phyloP scores from a whole-genome alignment of 116 monocot genomes.

The Posidonia oceanica region DNA sequence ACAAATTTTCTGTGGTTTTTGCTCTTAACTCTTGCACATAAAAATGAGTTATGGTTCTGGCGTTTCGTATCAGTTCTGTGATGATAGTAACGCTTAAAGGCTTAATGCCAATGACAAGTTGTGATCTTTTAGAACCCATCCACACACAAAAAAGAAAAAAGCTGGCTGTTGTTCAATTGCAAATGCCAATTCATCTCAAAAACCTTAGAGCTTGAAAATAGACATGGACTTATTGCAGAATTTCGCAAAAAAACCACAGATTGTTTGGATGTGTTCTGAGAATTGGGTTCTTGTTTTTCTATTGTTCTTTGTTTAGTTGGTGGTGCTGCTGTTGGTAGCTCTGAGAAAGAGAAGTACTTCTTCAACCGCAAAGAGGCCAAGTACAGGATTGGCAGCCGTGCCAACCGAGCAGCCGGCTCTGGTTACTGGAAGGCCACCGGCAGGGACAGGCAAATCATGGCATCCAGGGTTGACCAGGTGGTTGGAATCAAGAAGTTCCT shows the following conservation, averaged over 20 bases:
- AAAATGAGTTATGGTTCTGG: no score
- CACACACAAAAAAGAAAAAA: no score
- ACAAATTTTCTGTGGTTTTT: no score
- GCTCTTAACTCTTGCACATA: no score
- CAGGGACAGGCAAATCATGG: constrained; percentile 21
- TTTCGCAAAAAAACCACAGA: background rate
- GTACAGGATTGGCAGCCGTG: constrained; percentile 11
- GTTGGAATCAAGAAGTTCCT: constrained; percentile 60
- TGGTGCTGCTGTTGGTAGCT: constrained; percentile 8
- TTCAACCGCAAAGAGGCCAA: constrained; percentile 39
- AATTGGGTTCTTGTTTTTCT: background rate
- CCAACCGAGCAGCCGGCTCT: constrained; percentile 20
- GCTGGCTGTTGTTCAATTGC: no score
- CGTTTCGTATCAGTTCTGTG: no score
- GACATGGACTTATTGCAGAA: no score
- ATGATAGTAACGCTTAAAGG: no score
- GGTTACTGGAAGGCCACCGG: constrained; percentile 77
- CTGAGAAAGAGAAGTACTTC: constrained; percentile 50
- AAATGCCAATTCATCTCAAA: no score
- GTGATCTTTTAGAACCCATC: no score
- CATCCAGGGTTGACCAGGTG: constrained; percentile 18
- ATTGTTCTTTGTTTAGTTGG: background rate
- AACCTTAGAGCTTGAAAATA: no score
- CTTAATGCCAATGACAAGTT: no score
- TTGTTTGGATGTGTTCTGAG: background rate